A percentile compares a stretch with the other conserved stretches of the same genome.
phyloP scores from a whole-genome alignment of 352 stramenopile species.

The Pilasporangium apinafurcum region DNA sequence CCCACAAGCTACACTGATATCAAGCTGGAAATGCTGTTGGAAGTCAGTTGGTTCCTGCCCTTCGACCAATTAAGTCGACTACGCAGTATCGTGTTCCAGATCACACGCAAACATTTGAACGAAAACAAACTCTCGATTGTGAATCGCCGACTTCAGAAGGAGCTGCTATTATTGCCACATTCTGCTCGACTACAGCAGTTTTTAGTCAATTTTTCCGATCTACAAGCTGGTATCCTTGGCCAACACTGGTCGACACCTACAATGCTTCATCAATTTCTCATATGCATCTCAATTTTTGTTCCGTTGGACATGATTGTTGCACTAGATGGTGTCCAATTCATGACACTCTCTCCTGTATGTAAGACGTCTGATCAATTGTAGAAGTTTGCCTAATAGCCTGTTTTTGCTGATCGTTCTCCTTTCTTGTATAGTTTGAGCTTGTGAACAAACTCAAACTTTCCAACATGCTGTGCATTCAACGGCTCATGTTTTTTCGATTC shows the following conservation, averaged over 20 bases:
- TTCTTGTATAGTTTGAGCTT: conserved; percentile 25
- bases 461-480: conserved; percentile 42
- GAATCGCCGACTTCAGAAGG: conserved; percentile 38
- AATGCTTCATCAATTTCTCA: conserved; percentile 7
- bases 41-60: conserved; percentile 61
- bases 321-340: conserved; percentile 8
- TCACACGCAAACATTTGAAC: conserved; percentile 45
- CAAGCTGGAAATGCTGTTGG: conserved; percentile 19
- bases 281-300: conserved; percentile 4
- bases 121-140: conserved; percentile 42
- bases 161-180: conserved; percentile 37
- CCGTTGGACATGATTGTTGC: background rate
- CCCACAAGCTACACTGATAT: conserved; percentile 8
- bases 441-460: conserved; percentile 22
- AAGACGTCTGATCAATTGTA: too few relatives aligned
- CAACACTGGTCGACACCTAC: background rate
- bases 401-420: background rate
- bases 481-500: conserved; percentile 52
- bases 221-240: background rate
- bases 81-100: conserved; percentile 41
- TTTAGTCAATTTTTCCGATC: conserved; percentile 24
- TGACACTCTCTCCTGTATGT: conserved; percentile 30
- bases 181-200: conserved; percentile 28
- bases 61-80: conserved; percentile 41
- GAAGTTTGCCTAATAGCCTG: background rate